Conservation (phyloP, 108 stramenopile species). For the Nannochloropsis oceanica region DNA sequence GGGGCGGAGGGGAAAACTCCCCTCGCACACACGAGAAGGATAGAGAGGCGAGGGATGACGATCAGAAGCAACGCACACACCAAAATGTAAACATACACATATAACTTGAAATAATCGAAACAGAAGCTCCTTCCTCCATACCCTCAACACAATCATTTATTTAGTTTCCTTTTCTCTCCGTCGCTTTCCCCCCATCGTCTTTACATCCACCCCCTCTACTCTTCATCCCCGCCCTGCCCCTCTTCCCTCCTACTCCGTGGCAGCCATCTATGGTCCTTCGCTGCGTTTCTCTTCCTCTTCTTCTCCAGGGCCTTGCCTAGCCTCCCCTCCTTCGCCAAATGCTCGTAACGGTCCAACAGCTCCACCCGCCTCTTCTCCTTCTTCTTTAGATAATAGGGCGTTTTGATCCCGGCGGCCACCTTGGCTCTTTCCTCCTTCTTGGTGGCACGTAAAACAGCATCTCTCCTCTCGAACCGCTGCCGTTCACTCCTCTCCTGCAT, state of each 20-base stretch:
- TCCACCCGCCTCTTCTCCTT: slow-evolving; percentile 18
- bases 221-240: background rate
- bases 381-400: slow-evolving; percentile 15
- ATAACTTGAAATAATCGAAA: too few relatives aligned
- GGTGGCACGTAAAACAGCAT: background rate
- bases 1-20: too few relatives aligned
- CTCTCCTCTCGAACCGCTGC: background rate
- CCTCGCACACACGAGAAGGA: too few relatives aligned
- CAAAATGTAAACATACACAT: too few relatives aligned
- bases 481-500: background rate
- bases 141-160: background rate
- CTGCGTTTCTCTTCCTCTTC: slow-evolving; percentile 23
- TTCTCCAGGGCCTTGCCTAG: slow-evolving; percentile 19
- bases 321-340: slow-evolving; percentile 19
- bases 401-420: slow-evolving; percentile 12
- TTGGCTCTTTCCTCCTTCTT: slow-evolving; percentile 4
- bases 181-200: background rate
- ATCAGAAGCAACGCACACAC: too few relatives aligned
- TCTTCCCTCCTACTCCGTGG: slow-evolving; percentile 6
- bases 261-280: slow-evolving; percentile 30
- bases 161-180: background rate
- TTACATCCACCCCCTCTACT: background rate
- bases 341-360: slow-evolving; percentile 10
- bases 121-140: background rate
- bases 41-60: too few relatives aligned